phyloP scores from a whole-genome alignment of 306 rosid species.

The Spatholobus suberectus region DNA sequence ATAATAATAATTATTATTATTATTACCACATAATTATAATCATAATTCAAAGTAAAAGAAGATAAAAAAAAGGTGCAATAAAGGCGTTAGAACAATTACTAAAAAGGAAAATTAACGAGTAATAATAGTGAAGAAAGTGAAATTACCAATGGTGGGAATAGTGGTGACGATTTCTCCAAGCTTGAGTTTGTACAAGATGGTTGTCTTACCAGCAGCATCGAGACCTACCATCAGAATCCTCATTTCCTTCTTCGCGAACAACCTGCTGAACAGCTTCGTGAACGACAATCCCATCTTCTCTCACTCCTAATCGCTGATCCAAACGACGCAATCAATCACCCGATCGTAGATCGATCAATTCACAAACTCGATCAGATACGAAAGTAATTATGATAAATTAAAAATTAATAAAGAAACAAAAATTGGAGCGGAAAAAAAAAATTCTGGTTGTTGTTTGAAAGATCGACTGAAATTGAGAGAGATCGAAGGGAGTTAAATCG shows the following conservation, averaged over 20 bases:
- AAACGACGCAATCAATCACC: not conserved
- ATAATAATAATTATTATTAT: too few relatives aligned
- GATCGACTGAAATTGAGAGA: not conserved
- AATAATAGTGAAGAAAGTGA: not conserved
- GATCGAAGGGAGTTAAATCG: not conserved
- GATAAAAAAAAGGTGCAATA: not conserved
- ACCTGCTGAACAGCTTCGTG: constrained; percentile 92
- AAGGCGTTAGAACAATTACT: not conserved
- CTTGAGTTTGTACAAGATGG: constrained; percentile 93
- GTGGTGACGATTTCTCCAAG: constrained; percentile 97
- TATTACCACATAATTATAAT: not conserved
- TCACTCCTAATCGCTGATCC: constrained; percentile 48
- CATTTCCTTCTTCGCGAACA: constrained; percentile 94
- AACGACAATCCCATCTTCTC: constrained; percentile 85
- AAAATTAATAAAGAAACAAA: not conserved
- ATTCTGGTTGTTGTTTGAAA: not conserved
- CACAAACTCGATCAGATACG: constrained; percentile 24
- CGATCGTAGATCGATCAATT: not conserved
- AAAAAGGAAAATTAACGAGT: not conserved
- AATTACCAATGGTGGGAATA: constrained; percentile 86
- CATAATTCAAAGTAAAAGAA: not conserved
- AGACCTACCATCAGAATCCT: constrained; percentile 98
- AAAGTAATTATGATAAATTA: not conserved
- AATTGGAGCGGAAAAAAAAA: not conserved
- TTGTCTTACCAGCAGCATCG: constrained; percentile 99